phyloP scores from a whole-genome alignment of 2,329 filamentous ascomycete genomes.

The Neofusicoccum laricinum region DNA sequence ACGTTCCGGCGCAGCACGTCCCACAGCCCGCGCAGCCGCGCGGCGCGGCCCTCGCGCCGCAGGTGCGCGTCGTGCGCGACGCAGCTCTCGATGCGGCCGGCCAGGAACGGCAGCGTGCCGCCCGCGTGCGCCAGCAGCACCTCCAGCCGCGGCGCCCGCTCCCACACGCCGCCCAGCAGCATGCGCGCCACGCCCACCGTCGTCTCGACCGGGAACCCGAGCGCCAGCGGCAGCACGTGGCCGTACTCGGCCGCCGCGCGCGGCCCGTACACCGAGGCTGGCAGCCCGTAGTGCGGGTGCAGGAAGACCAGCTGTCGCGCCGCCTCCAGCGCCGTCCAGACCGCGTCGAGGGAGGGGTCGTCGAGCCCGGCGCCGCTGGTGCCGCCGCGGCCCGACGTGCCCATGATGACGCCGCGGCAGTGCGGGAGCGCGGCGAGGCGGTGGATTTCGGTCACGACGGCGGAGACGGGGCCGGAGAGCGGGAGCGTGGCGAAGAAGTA shows the following conservation, averaged over 20 bases:
- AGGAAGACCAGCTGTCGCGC: conserved; percentile 70
- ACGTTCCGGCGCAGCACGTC: conserved; percentile 71
- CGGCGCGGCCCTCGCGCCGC: conserved; percentile 58
- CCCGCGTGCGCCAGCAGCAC: conserved; percentile 86
- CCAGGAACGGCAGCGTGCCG: conserved; percentile 83
- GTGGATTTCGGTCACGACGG: conserved; percentile 63
- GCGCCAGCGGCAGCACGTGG: conserved; percentile 78
- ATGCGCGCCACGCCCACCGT: conserved; percentile 86
- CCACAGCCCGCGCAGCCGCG: conserved; percentile 59
- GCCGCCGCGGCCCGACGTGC: conserved; percentile 79
- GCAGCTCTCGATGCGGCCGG: conserved; percentile 84
- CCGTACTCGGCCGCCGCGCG: conserved; percentile 68
- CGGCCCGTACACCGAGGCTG: conserved; percentile 74
- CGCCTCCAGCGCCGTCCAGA: conserved; percentile 68
- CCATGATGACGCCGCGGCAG: conserved; percentile 83
- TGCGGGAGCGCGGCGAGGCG: conserved; percentile 61
- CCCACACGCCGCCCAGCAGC: conserved; percentile 83
- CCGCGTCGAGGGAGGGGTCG: conserved; percentile 67
- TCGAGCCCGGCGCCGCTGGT: conserved; percentile 74
- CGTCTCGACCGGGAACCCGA: conserved; percentile 90
- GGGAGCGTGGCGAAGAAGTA: conserved; percentile 84
- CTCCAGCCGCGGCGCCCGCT: conserved; percentile 64
- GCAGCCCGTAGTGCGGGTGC: conserved; percentile 89
- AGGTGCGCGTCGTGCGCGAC: conserved; percentile 78
- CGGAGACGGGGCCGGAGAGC: conserved; percentile 61